Conservation (phyloP, 1,284 basidiomycete species). For the Peniophora sp. region DNA sequence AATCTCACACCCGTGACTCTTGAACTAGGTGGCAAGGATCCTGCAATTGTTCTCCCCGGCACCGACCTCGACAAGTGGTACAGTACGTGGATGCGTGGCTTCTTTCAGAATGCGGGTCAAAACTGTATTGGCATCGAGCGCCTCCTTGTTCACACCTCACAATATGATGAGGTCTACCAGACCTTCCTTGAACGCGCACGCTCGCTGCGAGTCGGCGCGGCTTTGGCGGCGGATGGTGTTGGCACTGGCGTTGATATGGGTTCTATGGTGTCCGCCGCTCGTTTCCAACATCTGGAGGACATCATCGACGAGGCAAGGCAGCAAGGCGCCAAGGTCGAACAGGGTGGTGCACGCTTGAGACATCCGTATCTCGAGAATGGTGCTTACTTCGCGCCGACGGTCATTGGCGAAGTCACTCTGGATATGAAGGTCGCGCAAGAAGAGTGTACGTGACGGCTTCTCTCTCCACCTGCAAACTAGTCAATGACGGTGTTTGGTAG, state of each 20-base stretch:
- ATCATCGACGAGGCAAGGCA: conserved; percentile 66
- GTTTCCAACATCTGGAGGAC: conserved; percentile 11
- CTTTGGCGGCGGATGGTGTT: conserved; percentile 59
- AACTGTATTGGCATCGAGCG: conserved; percentile 97
- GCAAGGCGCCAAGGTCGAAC: conserved; percentile 62
- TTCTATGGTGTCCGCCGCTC: conserved; percentile 59
- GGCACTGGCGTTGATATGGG: conserved; percentile 72
- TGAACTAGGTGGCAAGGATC: conserved; percentile 86
- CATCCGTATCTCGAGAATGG: conserved; percentile 65
- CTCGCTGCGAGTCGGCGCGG: conserved; percentile 66
- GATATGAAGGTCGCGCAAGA: conserved; percentile 71
- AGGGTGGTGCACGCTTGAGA: conserved; percentile 56
- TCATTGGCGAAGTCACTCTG: conserved; percentile 76
- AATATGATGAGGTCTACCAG: conserved; percentile 68
- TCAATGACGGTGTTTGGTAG: conserved; percentile 28
- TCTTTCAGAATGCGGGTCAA: conserved; percentile 91
- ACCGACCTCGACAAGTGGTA: conserved; percentile 67
- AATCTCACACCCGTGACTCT: conserved; percentile 86
- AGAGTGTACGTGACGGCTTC: conserved; percentile 50
- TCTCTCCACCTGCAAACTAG: not conserved
- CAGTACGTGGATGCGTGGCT: conserved; percentile 77
- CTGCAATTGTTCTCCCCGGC: conserved; percentile 66
- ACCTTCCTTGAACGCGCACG: conserved; percentile 56
- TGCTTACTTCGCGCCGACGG: conserved; percentile 82
- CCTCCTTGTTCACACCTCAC: conserved; percentile 73